Conservation (phyloP, 371 early-diverging fungal genomes). For the Syncephalastrum monosporum region DNA sequence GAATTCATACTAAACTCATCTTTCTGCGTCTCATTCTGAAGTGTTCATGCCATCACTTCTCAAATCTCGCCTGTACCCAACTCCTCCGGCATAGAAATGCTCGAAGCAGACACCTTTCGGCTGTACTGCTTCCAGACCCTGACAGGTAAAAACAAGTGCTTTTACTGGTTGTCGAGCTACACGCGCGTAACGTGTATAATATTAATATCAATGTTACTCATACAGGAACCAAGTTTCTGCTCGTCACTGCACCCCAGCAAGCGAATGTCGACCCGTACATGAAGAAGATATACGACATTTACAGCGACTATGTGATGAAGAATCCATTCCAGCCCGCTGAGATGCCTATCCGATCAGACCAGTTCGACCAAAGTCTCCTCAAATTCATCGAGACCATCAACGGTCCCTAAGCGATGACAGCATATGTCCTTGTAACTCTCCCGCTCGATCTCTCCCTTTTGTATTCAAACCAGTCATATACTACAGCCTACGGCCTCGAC, state of each 20-base stretch:
- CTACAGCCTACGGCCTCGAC: too few species aligned
- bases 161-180: background rate
- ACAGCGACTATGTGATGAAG: conserved; percentile 97
- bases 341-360: conserved; percentile 98
- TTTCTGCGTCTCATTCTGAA: conserved; percentile 19
- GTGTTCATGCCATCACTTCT: conserved; percentile 96
- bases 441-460: too few species aligned
- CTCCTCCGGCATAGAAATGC: conserved; percentile 85
- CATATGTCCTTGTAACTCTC: too few species aligned
- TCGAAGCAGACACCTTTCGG: conserved; percentile 90
- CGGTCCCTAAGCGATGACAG: conserved; percentile 9
- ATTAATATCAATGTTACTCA: background rate
- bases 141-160: conserved; percentile 66
- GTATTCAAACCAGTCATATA: too few species aligned
- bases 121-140: conserved; percentile 91
- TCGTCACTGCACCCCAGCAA: conserved; percentile 81
- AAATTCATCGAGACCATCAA: conserved; percentile 63
- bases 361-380: conserved; percentile 83
- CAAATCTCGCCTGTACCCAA: conserved; percentile 85
- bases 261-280: conserved; percentile 70
- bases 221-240: conserved; percentile 90
- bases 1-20: background rate
- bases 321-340: conserved; percentile 98
- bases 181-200: background rate
- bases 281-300: conserved; percentile 83